These are phyloP conservation scores for Boehmeria nivea DNA, from an alignment of 306 rosid genomes.

Conservation along the genomic window DNA sequence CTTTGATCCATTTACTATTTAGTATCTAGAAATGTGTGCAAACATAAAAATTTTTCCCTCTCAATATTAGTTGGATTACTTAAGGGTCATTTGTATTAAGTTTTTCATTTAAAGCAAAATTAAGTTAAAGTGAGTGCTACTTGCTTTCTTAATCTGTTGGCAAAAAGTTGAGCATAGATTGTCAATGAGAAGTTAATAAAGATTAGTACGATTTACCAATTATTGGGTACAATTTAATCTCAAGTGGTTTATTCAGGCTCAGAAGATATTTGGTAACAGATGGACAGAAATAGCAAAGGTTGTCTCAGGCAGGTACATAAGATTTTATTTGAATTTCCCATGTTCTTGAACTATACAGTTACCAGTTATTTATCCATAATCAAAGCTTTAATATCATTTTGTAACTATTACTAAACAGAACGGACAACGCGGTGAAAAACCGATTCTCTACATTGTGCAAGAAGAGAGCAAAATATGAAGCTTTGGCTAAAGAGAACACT, in stretches of 20 bases:
- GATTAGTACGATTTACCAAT: constrained; percentile 12
- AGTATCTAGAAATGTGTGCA: no score
- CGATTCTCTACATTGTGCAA: constrained; percentile 94
- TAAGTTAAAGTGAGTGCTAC: constrained; percentile 6
- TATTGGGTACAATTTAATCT: constrained; percentile 26
- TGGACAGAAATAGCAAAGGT: constrained; percentile 99
- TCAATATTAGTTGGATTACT: no score
- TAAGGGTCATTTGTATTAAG: no score
- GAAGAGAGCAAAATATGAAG: constrained; percentile 96
- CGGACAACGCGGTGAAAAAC: constrained; percentile 98
- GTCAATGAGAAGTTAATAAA: neutral
- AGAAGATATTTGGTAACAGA: constrained; percentile 87
- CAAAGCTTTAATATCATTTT: neutral
- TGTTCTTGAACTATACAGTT: constrained; percentile 1
- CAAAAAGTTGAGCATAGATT: constrained; percentile 16
- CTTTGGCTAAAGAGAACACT: constrained; percentile 79
- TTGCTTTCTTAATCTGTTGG: constrained; percentile 12
- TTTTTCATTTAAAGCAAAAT: no score
- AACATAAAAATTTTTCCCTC: no score
- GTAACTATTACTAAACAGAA: constrained; percentile 45
- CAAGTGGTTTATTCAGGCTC: constrained; percentile 62
- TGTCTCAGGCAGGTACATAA: constrained; percentile 94
- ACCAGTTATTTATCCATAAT: neutral
- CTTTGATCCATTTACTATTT: no score
- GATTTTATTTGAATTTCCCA: constrained; percentile 12